Base-by-base conservation (phyloP, 192 early-diverging fungal genomes). In the Backusella psychrophila region DNA sequence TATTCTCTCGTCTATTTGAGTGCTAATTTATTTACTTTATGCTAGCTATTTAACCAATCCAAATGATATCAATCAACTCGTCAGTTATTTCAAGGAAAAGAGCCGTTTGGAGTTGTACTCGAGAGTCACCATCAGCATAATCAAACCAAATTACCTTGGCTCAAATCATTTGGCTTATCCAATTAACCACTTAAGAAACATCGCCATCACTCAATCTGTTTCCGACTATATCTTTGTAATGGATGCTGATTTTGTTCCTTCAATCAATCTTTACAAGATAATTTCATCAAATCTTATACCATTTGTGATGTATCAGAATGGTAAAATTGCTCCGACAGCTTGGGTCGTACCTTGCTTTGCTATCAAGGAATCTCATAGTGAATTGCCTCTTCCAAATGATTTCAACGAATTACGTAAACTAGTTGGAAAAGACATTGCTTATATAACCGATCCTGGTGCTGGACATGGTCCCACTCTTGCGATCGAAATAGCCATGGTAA, bases 231-330 rank as follows among this genome's bases (percentile, higher is more conserved):
- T 85, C 4, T 82, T 83, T 76, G 86, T 89, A 29, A 83, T 89
- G 34, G 87, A 89, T 63, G 87, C 87, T 17, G 87, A 89, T 42
- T 89, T 89, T 65, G 80, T 85, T 23, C 87, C 87, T 9, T 80
- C 82, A 4, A 56, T 76, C 14, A 79, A 71, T 6, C 77, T 89
- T 17, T 83, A 86, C 31, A 31, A 74, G 8, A 78, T 77, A 36
- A 75, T 80, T 8, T 23, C 26, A 12, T 52, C 76, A 29, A 74
- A 35, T 0, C n/a, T 85, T 1, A 49, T 84, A 26, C 76, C 81
- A 8, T 44, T 68, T 11, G 53, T 83, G 0, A 70, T 73, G 36
- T 53, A 46, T 42, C 65, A 38, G 34, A 21, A 63, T 12, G 15
- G 52, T 56, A 41, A 76, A 9, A 59, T 66, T 3, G 35, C 75